phyloP scores from a whole-genome alignment of 345 rosid genomes.

The Ricinus communis region DNA sequence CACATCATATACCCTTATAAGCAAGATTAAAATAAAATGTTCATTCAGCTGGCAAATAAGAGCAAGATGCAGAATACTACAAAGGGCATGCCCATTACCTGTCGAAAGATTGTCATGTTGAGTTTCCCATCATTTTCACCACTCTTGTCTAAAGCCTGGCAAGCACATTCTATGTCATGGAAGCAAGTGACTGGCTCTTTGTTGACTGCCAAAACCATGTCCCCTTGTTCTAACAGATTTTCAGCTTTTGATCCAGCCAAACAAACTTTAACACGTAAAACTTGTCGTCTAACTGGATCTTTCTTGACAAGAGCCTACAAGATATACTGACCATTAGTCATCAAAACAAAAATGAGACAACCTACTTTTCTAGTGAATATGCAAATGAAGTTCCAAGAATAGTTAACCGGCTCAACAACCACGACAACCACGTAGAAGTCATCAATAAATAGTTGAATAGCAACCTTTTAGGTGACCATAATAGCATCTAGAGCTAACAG shows the following conservation, averaged over 20 bases:
- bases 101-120: slow-evolving; percentile 77
- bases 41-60: background rate
- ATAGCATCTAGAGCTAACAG: background rate
- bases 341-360: background rate
- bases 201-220: slow-evolving; percentile 92
- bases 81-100: slow-evolving; percentile 37
- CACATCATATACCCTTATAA: background rate
- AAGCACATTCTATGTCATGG: slow-evolving; percentile 80
- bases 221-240: slow-evolving; percentile 82
- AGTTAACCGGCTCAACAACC: background rate
- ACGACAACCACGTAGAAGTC: background rate
- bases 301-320: slow-evolving; percentile 80
- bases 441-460: background rate
- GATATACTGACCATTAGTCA: slow-evolving; percentile 13
- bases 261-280: slow-evolving; percentile 90
- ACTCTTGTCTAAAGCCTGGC: slow-evolving; percentile 62
- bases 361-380: background rate
- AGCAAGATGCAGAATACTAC: background rate
- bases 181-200: slow-evolving; percentile 93
- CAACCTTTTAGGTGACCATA: background rate
- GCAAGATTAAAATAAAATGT: background rate
- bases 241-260: slow-evolving; percentile 94
- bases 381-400: background rate
- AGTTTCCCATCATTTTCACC: slow-evolving; percentile 57
- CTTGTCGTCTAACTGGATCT: slow-evolving; percentile 88